Conservation (phyloP, 495 filamentous ascomycete species). For the Aspergillus cristatus region DNA sequence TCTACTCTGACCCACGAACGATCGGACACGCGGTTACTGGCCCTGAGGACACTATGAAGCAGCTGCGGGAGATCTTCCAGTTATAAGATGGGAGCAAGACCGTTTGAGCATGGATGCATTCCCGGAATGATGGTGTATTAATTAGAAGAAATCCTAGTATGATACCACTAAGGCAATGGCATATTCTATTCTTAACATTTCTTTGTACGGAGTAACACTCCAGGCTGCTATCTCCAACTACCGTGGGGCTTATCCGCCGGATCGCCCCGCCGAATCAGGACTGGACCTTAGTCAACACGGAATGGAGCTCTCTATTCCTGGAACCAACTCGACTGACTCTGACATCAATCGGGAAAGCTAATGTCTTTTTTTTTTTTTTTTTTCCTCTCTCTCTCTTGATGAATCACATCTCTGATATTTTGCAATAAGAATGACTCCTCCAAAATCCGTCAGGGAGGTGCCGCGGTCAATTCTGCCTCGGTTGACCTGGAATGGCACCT, state of each 20-base stretch:
- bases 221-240: too few species aligned
- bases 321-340: neutral
- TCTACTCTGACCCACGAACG: conserved; percentile 70
- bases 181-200: too few species aligned
- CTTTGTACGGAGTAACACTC: too few species aligned
- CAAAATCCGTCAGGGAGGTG: conserved; percentile 30
- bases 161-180: too few species aligned
- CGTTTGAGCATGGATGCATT: conserved; percentile 1
- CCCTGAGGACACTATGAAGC: conserved; percentile 70
- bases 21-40: conserved; percentile 73
- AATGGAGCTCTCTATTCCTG: neutral
- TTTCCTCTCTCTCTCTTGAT: neutral
- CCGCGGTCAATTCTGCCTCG: conserved; percentile 35
- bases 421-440: conserved; percentile 21
- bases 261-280: neutral
- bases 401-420: neutral
- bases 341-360: neutral
- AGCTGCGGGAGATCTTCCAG: conserved; percentile 71
- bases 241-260: neutral
- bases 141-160: too few species aligned
- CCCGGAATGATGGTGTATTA: too few species aligned
- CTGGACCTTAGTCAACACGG: neutral
- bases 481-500: conserved; percentile 35
- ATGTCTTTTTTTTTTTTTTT: too few species aligned
- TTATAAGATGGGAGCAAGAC: too few species aligned